Conservation (phyloP, 768 basidiomycete genomes). For the Russula sp. region DNA sequence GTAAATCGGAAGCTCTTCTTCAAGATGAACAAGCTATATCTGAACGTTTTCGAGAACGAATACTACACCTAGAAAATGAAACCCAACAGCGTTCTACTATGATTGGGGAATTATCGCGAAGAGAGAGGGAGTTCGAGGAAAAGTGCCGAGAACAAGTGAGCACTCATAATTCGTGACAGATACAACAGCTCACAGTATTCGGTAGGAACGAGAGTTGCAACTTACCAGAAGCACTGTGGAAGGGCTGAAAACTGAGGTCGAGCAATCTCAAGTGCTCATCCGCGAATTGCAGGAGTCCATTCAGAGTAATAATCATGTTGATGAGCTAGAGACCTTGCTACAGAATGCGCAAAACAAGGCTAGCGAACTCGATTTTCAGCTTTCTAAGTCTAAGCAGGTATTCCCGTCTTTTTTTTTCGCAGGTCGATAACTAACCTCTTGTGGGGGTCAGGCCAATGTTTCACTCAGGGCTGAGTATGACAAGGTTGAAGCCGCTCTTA, state of each 20-base stretch:
- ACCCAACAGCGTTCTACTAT: constrained; percentile 31
- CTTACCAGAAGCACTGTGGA: constrained; percentile 45
- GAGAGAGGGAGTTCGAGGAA: constrained; percentile 50
- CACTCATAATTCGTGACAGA: background rate
- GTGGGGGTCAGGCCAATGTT: constrained; percentile 41
- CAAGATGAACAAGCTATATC: constrained; percentile 22
- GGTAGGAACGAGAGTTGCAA: constrained; percentile 70
- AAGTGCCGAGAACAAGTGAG: constrained; percentile 45
- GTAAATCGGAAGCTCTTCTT: constrained; percentile 24
- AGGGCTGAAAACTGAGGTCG: constrained; percentile 47
- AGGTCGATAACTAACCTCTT: background rate
- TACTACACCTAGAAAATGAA: constrained; percentile 38
- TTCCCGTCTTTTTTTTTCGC: background rate
- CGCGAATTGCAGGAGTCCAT: constrained; percentile 77
- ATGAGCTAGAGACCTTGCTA: constrained; percentile 61
- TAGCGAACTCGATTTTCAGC: constrained; percentile 76
- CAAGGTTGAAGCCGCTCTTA: constrained; percentile 41
- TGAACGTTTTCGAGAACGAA: constrained; percentile 25
- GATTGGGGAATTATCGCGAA: constrained; percentile 37
- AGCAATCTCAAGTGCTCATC: constrained; percentile 48
- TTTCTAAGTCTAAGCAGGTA: constrained; percentile 75
- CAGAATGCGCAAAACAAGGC: constrained; percentile 76
- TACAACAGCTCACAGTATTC: background rate
- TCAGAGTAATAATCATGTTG: constrained; percentile 75
- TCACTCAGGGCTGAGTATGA: constrained; percentile 58